A percentile compares a stretch with the other conserved stretches of the same genome.
Evolutionary conservation across 2,329 filamentous ascomycete genomes (phyloP).

Genomic region (Chaetomium sp.): DNA sequence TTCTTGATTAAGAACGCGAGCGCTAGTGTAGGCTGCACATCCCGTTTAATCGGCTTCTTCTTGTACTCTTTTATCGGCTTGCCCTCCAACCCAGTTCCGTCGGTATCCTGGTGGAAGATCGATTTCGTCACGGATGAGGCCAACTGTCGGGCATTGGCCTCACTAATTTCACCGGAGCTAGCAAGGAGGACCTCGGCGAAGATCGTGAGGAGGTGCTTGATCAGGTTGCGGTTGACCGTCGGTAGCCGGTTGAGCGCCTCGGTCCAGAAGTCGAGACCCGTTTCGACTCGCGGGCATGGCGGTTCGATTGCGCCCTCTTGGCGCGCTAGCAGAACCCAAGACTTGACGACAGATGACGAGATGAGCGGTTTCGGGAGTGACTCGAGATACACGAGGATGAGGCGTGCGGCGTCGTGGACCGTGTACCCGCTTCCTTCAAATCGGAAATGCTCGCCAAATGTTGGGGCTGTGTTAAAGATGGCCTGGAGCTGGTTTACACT

Average conservation of each 20-base stretch:
- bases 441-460: conserved; percentile 21
- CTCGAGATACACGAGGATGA: conserved; percentile 21
- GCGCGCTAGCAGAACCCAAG: conserved; percentile 21
- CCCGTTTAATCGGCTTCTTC: conserved; percentile 9
- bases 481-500: conserved; percentile 18
- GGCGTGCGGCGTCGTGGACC: conserved; percentile 19
- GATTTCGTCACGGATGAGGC: conserved; percentile 18
- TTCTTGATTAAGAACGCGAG: conserved; percentile 23
- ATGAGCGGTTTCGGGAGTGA: conserved; percentile 22
- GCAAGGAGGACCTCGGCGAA: conserved; percentile 20
- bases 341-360: conserved; percentile 16
- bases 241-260: conserved; percentile 24
- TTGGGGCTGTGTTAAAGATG: conserved; percentile 17
- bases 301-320: conserved; percentile 23
- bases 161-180: conserved; percentile 1
- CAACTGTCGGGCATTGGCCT: conserved; percentile 19
- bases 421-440: conserved; percentile 21
- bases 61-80: neutral
- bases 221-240: conserved; percentile 19
- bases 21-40: conserved; percentile 21
- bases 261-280: conserved; percentile 24
- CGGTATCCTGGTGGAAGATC: conserved; percentile 20
- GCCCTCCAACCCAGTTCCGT: neutral
- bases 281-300: conserved; percentile 18
- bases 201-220: conserved; percentile 21